phyloP scores from a whole-genome alignment of 202 grass and related monocot genomes.

The Elaeis oleifera region DNA sequence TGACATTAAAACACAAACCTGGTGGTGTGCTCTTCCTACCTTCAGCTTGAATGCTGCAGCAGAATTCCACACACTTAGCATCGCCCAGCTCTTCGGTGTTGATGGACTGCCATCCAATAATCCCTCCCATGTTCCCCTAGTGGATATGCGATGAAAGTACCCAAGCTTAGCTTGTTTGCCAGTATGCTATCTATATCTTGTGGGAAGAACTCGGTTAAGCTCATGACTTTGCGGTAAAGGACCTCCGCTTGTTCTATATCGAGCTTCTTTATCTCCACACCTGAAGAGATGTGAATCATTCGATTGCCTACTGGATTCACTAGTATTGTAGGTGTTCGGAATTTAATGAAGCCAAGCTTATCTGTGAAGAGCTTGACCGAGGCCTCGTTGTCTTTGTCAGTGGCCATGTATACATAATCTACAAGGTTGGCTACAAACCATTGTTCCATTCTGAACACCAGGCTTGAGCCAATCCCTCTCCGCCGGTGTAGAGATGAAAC shows the following conservation, averaged over 20 bases:
- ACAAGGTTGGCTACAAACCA: conserved; percentile 27
- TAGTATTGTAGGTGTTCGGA: conserved; percentile 22
- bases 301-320: conserved; percentile 27
- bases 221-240: conserved; percentile 26
- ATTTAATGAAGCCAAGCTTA: conserved; percentile 24
- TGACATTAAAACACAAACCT: conserved; percentile 10
- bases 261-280: conserved; percentile 20
- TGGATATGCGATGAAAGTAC: conserved; percentile 22
- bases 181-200: conserved; percentile 28
- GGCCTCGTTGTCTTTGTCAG: conserved; percentile 27
- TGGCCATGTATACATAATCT: conserved; percentile 30
- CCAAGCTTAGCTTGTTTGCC: conserved; percentile 27
- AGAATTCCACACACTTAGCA: conserved; percentile 32
- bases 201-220: conserved; percentile 28
- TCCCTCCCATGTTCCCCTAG: not conserved
- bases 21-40: conserved; percentile 9
- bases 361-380: conserved; percentile 30
- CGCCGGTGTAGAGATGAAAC: conserved; percentile 9
- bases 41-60: conserved; percentile 4
- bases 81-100: conserved; percentile 17
- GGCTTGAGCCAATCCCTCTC: conserved; percentile 17
- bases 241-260: conserved; percentile 4
- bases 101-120: no score
- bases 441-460: conserved; percentile 24
- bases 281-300: conserved; percentile 2